Evolutionary conservation across 257 asterid genomes (phyloP), one percentile per base, ranked within the genome.

Genomic region (Solanum megistacrolobum): DNA sequence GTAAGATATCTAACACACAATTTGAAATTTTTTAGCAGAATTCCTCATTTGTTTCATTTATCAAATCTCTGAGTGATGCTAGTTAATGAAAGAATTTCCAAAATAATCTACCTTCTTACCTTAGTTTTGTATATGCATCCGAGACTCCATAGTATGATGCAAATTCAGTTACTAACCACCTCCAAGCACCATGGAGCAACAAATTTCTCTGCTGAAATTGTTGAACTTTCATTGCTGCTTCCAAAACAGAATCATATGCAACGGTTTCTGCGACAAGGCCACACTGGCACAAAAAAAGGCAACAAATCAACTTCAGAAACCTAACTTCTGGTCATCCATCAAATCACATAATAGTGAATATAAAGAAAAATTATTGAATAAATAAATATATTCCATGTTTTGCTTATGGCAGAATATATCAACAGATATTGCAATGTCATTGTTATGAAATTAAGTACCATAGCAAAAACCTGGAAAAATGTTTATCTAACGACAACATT

Each of bases 101-200:
- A 87, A 87, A 76, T 69, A 85, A 68, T 73, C 82, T 35, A 55
- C 27, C 55, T 55, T 90, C 36, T 62, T 91, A 97, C 99, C 99
- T 94, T 76, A 97, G 93, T 86, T 90, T 93, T 5, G 99, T 93
- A 89, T 97, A 97, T n/a, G 95, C 96, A 92, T 97, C 98, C 14
- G 99, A 97, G 88, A 97, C 94, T 88, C 99, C 99, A 86, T 90
- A 97, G 74, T 97, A 94, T 8, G 96, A 92, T 25, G 98, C 98
- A 87, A 96, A 97, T 92, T 96, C 98, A 25, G 91, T 87, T 87
- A 95, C 95, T 86, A 96, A 91, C 99, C 99, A 97, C 90, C 41
- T 92, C 99, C 99, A 97, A 46, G 95, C 89, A 89, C 98, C 98
- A 88, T 93, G 94, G 32, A 96, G 91, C 89, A 90, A 84, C 89